Evolutionary conservation across 352 stramenopile species (phyloP).

Genomic region (Phytophthora niederhauseri): DNA sequence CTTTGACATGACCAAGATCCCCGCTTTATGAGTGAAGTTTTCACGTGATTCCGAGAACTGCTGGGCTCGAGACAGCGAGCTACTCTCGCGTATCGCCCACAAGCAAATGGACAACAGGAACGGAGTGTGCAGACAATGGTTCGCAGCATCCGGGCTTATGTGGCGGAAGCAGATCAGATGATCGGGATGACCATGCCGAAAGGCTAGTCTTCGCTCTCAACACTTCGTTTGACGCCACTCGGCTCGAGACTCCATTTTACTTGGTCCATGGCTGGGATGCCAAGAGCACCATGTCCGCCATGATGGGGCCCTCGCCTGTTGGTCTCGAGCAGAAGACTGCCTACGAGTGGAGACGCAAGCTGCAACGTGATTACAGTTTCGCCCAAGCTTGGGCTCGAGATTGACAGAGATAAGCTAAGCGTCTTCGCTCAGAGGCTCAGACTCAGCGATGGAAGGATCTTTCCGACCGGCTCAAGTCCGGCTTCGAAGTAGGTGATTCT

Average conservation of each 20-base stretch:
- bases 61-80: not conserved
- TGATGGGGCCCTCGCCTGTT: not conserved
- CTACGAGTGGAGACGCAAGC: not conserved
- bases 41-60: not conserved
- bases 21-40: not conserved
- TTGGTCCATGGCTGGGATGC: constrained; percentile 2
- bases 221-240: not conserved
- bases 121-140: not conserved
- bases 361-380: not conserved
- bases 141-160: not conserved
- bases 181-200: constrained; percentile 3
- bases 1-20: not conserved
- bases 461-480: not conserved
- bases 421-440: not conserved
- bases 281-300: not conserved
- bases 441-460: not conserved
- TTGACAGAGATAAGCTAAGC: not conserved
- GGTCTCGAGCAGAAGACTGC: not conserved
- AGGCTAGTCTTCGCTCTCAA: not conserved
- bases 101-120: constrained; percentile 7
- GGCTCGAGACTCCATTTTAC: constrained; percentile 3
- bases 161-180: not conserved
- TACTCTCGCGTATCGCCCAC: not conserved
- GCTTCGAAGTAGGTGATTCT: not conserved
- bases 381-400: not conserved